Conservation (phyloP, 148 eudicot species). For the Chenopodium formosanum region DNA sequence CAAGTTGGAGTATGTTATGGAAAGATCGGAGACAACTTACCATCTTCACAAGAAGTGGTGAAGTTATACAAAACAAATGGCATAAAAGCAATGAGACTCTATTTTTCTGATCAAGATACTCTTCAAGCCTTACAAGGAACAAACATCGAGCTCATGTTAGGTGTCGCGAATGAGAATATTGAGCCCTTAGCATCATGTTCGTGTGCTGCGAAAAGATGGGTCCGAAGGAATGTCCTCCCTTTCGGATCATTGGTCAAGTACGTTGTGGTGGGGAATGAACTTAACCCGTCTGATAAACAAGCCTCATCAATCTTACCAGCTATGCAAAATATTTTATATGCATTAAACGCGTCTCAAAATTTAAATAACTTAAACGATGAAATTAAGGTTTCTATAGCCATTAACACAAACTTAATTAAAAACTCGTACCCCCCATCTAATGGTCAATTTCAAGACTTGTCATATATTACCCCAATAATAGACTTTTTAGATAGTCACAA, state of each 20-base stretch:
- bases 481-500: too few species aligned
- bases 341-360: not conserved
- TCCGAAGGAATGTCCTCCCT: not conserved
- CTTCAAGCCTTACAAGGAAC: constrained; percentile 30
- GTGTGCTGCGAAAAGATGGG: constrained; percentile 11
- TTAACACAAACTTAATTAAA: too few species aligned
- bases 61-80: constrained; percentile 22
- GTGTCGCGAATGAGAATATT: constrained; percentile 17
- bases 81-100: constrained; percentile 36
- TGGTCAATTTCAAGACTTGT: too few species aligned
- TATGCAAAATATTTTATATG: constrained; percentile 4
- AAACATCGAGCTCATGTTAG: constrained; percentile 17
- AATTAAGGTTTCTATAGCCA: too few species aligned
- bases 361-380: not conserved
- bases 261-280: constrained; percentile 16
- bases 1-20: constrained; percentile 17
- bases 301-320: constrained; percentile 12
- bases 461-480: too few species aligned
- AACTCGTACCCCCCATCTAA: too few species aligned
- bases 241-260: not conserved
- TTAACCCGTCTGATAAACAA: not conserved
- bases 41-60: constrained; percentile 15
- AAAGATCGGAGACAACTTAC: constrained; percentile 1
- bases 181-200: constrained; percentile 10
- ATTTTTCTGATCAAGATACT: constrained; percentile 15